Percentiles rank a stretch among this genome's conserved stretches.
phyloP scores from a whole-genome alignment of 345 rosid species.

The thale cress (Arabidopsis thaliana) region DNA sequence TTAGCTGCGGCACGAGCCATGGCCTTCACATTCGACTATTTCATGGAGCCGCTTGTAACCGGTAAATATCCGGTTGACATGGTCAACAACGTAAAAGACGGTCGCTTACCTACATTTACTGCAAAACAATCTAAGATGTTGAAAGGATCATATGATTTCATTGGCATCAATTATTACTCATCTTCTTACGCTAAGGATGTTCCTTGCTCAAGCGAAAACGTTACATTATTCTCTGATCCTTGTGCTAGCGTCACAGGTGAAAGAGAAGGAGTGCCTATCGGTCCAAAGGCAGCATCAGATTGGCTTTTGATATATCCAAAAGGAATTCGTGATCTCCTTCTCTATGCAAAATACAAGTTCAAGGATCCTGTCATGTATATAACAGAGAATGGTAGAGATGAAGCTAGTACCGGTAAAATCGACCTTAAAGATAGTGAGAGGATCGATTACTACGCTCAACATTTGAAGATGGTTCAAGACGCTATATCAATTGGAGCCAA shows the following conservation, averaged over 20 bases:
- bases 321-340: background rate
- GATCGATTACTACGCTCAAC: constrained; percentile 12
- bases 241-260: constrained; percentile 3
- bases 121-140: background rate
- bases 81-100: background rate
- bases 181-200: constrained; percentile 6
- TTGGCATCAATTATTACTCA: constrained; percentile 9
- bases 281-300: constrained; percentile 11
- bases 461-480: constrained; percentile 13
- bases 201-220: background rate
- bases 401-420: background rate
- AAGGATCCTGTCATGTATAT: background rate
- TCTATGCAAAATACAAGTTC: constrained; percentile 11
- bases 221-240: constrained; percentile 1
- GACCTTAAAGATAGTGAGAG: background rate
- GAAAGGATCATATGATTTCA: constrained; percentile 9
- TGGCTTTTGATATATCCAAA: background rate
- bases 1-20: constrained; percentile 24
- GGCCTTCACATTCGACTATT: constrained; percentile 9
- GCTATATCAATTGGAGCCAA: constrained; percentile 9
- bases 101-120: background rate
- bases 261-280: constrained; percentile 7
- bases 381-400: constrained; percentile 6
- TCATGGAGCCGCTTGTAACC: constrained; percentile 12
- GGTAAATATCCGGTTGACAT: constrained; percentile 10